Evolutionary conservation across 805 yeast genomes (phyloP).

Genomic region (Metschnikowia hibisci): DNA sequence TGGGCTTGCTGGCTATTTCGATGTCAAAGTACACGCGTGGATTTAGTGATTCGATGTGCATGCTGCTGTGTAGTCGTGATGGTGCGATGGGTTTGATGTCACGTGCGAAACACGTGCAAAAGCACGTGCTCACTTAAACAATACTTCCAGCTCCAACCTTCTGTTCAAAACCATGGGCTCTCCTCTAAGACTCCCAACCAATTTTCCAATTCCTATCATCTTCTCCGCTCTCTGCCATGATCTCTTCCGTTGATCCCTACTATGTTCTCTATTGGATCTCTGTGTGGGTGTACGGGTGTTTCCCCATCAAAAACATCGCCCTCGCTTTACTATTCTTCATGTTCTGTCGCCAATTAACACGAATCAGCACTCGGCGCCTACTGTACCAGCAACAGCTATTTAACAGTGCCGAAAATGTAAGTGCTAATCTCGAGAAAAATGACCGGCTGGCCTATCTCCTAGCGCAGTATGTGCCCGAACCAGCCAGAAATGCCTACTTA

Average conservation of each 20-base stretch:
- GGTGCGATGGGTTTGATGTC: not conserved
- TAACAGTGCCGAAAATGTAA: slow-evolving; percentile 42
- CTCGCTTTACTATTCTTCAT: not conserved
- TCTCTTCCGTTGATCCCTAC: too few species aligned
- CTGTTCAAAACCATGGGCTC: too few species aligned
- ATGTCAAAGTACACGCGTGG: slow-evolving; percentile 50
- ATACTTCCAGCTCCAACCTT: too few species aligned
- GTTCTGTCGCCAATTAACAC: not conserved
- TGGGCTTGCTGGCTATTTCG: slow-evolving; percentile 32
- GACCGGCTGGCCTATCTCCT: slow-evolving; percentile 66
- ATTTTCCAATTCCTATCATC: too few species aligned
- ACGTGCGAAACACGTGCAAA: not conserved
- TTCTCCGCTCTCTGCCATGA: too few species aligned
- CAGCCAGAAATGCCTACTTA: slow-evolving; percentile 55
- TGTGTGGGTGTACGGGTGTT: too few species aligned
- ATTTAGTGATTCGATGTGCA: slow-evolving; percentile 31
- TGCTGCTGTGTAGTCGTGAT: slow-evolving; percentile 6
- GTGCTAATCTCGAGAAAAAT: slow-evolving; percentile 38
- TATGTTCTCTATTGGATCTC: too few species aligned
- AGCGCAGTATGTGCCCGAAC: slow-evolving; percentile 65
- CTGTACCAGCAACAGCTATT: slow-evolving; percentile 23
- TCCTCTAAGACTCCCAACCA: too few species aligned
- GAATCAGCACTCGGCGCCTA: not conserved
- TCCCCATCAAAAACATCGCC: not conserved
- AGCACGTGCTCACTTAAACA: too few species aligned